phyloP scores from a whole-genome alignment of 352 stramenopile genomes.

The Phytopythium cucurbitacearum region DNA sequence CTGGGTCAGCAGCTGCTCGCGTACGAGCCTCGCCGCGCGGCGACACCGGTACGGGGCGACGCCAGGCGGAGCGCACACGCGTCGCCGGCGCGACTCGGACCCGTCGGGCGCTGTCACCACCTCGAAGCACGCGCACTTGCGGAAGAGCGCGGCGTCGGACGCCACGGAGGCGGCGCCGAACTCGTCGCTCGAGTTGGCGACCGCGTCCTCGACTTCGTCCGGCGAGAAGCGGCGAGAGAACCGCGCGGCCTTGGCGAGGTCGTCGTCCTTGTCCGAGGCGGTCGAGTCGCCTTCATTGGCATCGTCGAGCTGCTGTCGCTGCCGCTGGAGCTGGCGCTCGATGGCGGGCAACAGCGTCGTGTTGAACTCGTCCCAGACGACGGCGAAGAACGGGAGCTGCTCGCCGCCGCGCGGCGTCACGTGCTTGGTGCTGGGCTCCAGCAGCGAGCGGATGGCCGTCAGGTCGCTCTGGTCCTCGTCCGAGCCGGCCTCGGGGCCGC shows the following conservation, averaged over 20 bases:
- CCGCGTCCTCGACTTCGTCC: conserved; percentile 49
- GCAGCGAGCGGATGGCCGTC: conserved; percentile 27
- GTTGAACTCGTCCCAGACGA: conserved; percentile 59
- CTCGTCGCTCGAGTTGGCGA: conserved; percentile 54
- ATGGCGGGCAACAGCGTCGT: conserved; percentile 33
- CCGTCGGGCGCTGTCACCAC: conserved; percentile 12
- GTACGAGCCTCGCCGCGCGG: conserved; percentile 38
- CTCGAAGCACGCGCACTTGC: conserved; percentile 50
- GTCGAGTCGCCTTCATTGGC: not conserved
- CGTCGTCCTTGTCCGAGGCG: not conserved
- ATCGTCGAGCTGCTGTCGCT: not conserved
- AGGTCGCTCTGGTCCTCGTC: conserved; percentile 16
- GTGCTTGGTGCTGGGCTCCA: conserved; percentile 44
- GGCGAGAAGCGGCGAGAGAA: conserved; percentile 26
- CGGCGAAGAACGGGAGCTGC: conserved; percentile 40
- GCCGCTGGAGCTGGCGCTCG: conserved; percentile 22
- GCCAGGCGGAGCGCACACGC: conserved; percentile 35
- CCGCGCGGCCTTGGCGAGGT: not conserved
- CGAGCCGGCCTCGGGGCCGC: not conserved
- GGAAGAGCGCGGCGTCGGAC: conserved; percentile 21
- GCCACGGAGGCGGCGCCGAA: conserved; percentile 29
- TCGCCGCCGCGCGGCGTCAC: conserved; percentile 24
- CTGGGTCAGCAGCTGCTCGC: conserved; percentile 56
- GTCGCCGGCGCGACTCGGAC: conserved; percentile 22
- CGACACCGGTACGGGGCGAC: conserved; percentile 38